These are phyloP conservation scores for Talaromyces sp. DNA, from an alignment of 2,329 filamentous ascomycete genomes.

Conservation along the genomic window DNA sequence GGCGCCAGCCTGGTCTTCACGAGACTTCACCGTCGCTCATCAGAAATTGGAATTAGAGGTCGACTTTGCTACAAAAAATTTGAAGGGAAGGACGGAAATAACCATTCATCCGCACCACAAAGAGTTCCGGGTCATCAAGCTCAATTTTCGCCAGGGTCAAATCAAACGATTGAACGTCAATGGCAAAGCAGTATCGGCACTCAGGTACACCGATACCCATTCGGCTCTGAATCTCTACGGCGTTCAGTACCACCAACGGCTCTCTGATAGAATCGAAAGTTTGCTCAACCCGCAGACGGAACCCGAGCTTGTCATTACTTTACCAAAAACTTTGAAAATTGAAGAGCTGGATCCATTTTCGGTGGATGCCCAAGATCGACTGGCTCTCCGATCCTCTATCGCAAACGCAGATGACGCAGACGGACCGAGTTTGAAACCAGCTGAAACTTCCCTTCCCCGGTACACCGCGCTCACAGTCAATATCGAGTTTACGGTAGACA, in stretches of 20 bases:
- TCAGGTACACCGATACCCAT: constrained; percentile 44
- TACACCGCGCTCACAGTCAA: constrained; percentile 63
- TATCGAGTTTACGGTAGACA: constrained; percentile 74
- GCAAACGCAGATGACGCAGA: constrained; percentile 40
- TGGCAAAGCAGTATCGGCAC: constrained; percentile 38
- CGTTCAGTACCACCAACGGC: constrained; percentile 71
- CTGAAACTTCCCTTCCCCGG: constrained; percentile 43
- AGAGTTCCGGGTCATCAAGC: constrained; percentile 54
- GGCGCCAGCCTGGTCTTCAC: constrained; percentile 31
- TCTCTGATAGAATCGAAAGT: constrained; percentile 66
- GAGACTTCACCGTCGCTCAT: constrained; percentile 64
- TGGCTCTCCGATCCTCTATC: constrained; percentile 44
- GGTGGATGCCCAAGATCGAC: constrained; percentile 49
- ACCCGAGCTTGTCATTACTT: constrained; percentile 57
- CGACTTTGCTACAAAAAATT: constrained; percentile 71
- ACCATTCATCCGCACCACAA: constrained; percentile 66
- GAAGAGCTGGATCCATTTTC: constrained; percentile 59
- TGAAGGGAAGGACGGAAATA: constrained; percentile 79
- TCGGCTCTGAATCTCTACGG: constrained; percentile 54
- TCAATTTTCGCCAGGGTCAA: constrained; percentile 64
- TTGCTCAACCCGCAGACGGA: constrained; percentile 53
- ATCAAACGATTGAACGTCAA: constrained; percentile 53
- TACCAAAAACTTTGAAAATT: constrained; percentile 62
- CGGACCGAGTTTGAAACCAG: constrained; percentile 34
- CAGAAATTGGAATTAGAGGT: constrained; percentile 89